Evolutionary conservation across 1,284 basidiomycete genomes (phyloP).

Genomic region (Boletus smithii): DNA sequence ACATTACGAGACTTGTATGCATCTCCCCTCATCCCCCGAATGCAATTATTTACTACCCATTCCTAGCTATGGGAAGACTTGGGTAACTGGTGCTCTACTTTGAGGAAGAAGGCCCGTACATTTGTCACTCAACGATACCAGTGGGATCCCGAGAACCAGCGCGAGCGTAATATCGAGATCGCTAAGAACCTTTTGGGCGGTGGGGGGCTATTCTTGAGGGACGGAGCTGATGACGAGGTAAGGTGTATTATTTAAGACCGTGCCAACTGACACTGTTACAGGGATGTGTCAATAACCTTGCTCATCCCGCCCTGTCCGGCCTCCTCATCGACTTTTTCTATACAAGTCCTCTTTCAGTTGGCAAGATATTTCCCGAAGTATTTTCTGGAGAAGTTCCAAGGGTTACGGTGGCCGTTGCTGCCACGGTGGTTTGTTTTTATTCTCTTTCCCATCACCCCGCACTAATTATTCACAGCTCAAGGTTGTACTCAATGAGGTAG

Average conservation of each 20-base stretch:
- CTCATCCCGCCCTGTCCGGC: background rate
- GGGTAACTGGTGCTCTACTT: slow-evolving; percentile 2
- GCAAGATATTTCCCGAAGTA: slow-evolving; percentile 1
- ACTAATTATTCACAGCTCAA: background rate
- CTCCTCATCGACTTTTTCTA: slow-evolving; percentile 12
- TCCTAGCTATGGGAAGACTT: slow-evolving; percentile 13
- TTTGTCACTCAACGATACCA: slow-evolving; percentile 1
- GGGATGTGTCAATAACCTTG: slow-evolving; percentile 13
- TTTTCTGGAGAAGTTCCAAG: background rate
- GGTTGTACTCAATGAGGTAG: background rate
- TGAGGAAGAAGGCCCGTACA: slow-evolving; percentile 8
- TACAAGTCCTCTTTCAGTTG: background rate
- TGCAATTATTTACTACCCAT: background rate
- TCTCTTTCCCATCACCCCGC: too few relatives aligned
- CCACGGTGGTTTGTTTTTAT: background rate
- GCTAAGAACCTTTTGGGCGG: background rate
- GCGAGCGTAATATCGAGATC: background rate
- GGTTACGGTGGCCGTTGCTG: background rate
- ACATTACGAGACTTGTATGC: background rate
- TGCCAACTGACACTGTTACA: background rate
- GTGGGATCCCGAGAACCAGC: slow-evolving; percentile 7
- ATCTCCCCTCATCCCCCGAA: background rate
- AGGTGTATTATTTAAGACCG: background rate
- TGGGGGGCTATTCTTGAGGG: slow-evolving; percentile 1
- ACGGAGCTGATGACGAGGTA: slow-evolving; percentile 9